Conservation (phyloP, 371 early-diverging fungal genomes). For the Coemansia sp. region DNA sequence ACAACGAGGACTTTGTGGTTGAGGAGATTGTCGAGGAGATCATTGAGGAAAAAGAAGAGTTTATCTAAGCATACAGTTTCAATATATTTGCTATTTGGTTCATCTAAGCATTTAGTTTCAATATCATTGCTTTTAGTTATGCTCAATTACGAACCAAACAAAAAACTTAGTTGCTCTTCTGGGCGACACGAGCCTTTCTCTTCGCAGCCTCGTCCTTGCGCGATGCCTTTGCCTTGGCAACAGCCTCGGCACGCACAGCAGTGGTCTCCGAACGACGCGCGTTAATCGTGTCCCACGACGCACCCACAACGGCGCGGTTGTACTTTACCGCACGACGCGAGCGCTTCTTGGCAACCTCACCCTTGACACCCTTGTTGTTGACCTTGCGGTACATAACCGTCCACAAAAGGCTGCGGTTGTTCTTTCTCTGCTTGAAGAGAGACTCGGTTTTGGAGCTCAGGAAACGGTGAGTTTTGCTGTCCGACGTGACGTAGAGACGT, state of each 20-base stretch:
- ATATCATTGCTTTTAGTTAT: no score
- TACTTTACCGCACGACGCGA: conserved; percentile 92
- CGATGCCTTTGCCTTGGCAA: conserved; percentile 85
- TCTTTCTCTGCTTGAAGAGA: conserved; percentile 92
- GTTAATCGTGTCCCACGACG: conserved; percentile 90
- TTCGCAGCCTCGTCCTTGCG: conserved; percentile 77
- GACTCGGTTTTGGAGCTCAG: conserved; percentile 94
- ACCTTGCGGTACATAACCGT: conserved; percentile 95
- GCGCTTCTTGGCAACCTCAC: conserved; percentile 95
- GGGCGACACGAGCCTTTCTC: conserved; percentile 76
- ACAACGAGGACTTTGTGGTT: conserved; percentile 65
- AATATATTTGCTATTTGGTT: no score
- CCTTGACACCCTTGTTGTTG: conserved; percentile 97
- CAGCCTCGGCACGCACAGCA: conserved; percentile 86
- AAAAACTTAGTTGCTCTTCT: conserved; percentile 1
- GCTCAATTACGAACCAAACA: neutral
- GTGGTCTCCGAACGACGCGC: conserved; percentile 95
- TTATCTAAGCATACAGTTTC: conserved; percentile 52
- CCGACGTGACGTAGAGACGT: conserved; percentile 85
- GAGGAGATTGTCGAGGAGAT: conserved; percentile 86
- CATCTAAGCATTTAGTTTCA: neutral
- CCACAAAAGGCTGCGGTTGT: conserved; percentile 97
- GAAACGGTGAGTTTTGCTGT: conserved; percentile 94
- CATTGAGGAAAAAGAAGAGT: conserved; percentile 65
- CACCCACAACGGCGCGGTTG: conserved; percentile 95